Evolutionary conservation across 495 filamentous ascomycete species (phyloP).

Genomic region (Friedmanniomyces simplex): DNA sequence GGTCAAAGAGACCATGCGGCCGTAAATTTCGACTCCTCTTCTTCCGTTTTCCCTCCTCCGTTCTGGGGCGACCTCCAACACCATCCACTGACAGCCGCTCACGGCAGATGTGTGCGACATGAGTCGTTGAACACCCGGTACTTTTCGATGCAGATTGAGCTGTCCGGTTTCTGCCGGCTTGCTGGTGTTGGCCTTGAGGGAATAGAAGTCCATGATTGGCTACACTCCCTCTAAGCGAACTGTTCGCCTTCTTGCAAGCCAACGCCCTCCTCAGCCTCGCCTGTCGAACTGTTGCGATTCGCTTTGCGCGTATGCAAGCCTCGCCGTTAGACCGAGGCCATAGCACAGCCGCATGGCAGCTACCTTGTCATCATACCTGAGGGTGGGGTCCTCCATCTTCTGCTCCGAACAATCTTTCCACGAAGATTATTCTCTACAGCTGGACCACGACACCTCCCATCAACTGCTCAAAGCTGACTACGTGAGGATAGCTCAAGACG

Average conservation of each 20-base stretch:
- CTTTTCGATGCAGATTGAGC: not conserved
- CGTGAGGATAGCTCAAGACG: not conserved
- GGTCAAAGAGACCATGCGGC: too few relatives aligned
- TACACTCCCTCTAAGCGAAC: not conserved
- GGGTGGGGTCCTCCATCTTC: too few relatives aligned
- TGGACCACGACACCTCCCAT: not conserved
- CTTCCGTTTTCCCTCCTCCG: too few relatives aligned
- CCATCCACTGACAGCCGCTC: too few relatives aligned
- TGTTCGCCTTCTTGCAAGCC: not conserved
- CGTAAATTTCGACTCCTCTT: too few relatives aligned
- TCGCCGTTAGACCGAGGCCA: not conserved
- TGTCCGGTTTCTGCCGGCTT: not conserved
- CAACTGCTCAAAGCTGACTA: not conserved
- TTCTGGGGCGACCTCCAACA: too few relatives aligned
- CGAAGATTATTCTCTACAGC: too few relatives aligned
- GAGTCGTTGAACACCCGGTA: not conserved
- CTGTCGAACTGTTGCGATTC: not conserved
- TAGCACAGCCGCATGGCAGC: not conserved
- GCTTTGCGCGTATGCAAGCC: not conserved
- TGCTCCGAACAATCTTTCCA: too few relatives aligned
- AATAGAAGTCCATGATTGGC: not conserved
- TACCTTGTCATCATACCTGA: not conserved
- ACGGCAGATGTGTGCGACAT: not conserved
- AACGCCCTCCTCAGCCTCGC: not conserved
- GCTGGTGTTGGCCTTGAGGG: not conserved